phyloP scores from a whole-genome alignment of 305 asterid genomes.

The Fraxinus xanthoxyloides region DNA sequence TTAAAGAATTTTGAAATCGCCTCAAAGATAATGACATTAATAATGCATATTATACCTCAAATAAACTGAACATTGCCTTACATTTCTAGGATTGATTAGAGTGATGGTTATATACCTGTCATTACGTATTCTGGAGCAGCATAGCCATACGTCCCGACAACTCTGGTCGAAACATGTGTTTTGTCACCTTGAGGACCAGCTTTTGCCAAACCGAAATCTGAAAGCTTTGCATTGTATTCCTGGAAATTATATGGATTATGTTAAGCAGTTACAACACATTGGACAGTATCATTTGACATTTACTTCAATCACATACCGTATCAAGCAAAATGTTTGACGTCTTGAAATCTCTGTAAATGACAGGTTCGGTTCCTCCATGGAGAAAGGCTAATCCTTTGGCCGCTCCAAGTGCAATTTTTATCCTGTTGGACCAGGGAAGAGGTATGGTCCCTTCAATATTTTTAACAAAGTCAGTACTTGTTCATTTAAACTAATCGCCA shows the following conservation, averaged over 20 bases:
- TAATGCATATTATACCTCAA: not conserved
- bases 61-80: not conserved
- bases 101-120: conserved; percentile 58
- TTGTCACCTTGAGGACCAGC: conserved; percentile 97
- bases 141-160: conserved; percentile 87
- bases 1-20: not conserved
- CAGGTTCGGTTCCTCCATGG: conserved; percentile 83
- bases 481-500: not conserved
- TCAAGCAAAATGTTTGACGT: conserved; percentile 95
- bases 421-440: conserved; percentile 86
- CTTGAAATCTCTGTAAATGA: conserved; percentile 92
- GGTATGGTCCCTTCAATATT: conserved; percentile 81
- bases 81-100: not conserved
- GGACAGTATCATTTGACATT: not conserved
- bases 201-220: conserved; percentile 94
- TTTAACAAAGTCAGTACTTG: conserved; percentile 23
- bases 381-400: conserved; percentile 95
- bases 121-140: conserved; percentile 95
- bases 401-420: conserved; percentile 89
- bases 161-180: conserved; percentile 92
- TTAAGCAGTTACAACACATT: not conserved
- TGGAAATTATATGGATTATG: conserved; percentile 21
- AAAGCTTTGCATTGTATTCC: conserved; percentile 92
- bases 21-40: not conserved
- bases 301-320: conserved; percentile 41